phyloP scores from a whole-genome alignment of 345 rosid genomes.

The Salix caprea region DNA sequence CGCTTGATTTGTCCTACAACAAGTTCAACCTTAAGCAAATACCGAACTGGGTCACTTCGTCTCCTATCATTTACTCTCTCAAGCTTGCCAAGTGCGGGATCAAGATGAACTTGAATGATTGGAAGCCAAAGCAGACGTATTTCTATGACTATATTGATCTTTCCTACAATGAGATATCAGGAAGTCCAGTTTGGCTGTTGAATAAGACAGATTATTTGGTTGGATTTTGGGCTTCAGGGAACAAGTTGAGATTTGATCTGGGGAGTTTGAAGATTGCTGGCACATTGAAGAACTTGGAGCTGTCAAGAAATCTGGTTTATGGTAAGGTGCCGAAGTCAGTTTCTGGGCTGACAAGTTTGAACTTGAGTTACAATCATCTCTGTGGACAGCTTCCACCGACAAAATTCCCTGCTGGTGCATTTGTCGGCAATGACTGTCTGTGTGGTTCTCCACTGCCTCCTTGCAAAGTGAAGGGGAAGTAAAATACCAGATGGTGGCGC shows the following conservation, averaged over 20 bases:
- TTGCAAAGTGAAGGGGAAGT: too few relatives aligned
- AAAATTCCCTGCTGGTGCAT: not conserved
- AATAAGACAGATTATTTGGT: constrained; percentile 55
- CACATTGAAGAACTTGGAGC: constrained; percentile 46
- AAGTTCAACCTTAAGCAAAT: constrained; percentile 50
- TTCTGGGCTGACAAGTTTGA: constrained; percentile 39
- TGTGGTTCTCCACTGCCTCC: constrained; percentile 54
- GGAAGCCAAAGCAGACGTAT: constrained; percentile 62
- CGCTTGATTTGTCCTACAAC: constrained; percentile 64
- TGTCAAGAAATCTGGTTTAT: constrained; percentile 49
- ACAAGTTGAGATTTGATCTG: constrained; percentile 29
- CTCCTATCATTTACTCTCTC: constrained; percentile 61
- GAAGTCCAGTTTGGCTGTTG: constrained; percentile 44
- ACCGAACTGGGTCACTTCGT: constrained; percentile 73
- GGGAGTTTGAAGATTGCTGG: constrained; percentile 27
- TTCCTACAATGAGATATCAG: constrained; percentile 58
- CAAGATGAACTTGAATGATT: constrained; percentile 43
- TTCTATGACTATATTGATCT: constrained; percentile 74
- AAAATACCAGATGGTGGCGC: too few relatives aligned
- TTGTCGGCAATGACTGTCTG: constrained; percentile 43
- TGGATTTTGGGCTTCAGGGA: constrained; percentile 50
- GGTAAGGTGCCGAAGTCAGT: constrained; percentile 54
- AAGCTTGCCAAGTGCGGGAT: constrained; percentile 74
- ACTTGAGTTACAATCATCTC: constrained; percentile 56
- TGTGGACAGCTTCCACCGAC: constrained; percentile 62